A percentile compares a stretch with the other conserved stretches of the same genome.
These are phyloP conservation scores for Amanita molliuscula DNA, from an alignment of 768 basidiomycete genomes.

Conservation along the genomic window DNA sequence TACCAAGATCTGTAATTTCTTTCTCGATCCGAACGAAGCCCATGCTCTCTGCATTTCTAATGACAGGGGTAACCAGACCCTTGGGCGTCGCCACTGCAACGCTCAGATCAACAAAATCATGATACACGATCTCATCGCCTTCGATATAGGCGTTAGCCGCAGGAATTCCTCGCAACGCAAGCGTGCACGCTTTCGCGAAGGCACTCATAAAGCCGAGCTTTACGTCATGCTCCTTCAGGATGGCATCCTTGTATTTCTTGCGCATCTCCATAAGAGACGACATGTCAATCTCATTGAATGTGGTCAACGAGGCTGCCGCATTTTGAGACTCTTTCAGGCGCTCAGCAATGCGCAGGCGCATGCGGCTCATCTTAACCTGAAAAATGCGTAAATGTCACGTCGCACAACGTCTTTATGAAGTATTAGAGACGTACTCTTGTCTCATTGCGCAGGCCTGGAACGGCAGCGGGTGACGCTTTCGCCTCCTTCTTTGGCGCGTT, in stretches of 20 bases:
- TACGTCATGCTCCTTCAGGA: slow-evolving; percentile 87
- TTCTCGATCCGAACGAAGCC: slow-evolving; percentile 86
- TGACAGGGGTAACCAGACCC: slow-evolving; percentile 92
- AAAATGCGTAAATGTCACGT: background rate
- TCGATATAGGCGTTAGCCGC: slow-evolving; percentile 93
- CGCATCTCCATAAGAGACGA: slow-evolving; percentile 90
- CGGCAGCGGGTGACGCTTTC: slow-evolving; percentile 18
- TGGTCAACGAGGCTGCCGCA: slow-evolving; percentile 90
- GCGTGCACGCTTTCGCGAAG: slow-evolving; percentile 77
- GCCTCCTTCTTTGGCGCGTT: slow-evolving; percentile 12
- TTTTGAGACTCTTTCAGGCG: slow-evolving; percentile 98
- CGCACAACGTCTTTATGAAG: background rate
- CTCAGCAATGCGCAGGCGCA: slow-evolving; percentile 95
- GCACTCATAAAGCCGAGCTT: slow-evolving; percentile 99
- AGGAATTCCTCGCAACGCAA: slow-evolving; percentile 88
- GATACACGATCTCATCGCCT: slow-evolving; percentile 87
- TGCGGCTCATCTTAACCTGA: slow-evolving; percentile 98
- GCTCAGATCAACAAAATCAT: slow-evolving; percentile 86
- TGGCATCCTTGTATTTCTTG: slow-evolving; percentile 83
- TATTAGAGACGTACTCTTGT: slow-evolving; percentile 53
- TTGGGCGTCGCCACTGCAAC: slow-evolving; percentile 97
- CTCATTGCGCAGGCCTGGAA: slow-evolving; percentile 57
- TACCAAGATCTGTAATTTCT: slow-evolving; percentile 84
- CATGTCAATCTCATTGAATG: slow-evolving; percentile 99
- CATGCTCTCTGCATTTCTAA: slow-evolving; percentile 83